Evolutionary conservation across 345 rosid genomes (phyloP), one percentile per base, ranked within the genome.

Genomic region (Eutrema japonicum): DNA sequence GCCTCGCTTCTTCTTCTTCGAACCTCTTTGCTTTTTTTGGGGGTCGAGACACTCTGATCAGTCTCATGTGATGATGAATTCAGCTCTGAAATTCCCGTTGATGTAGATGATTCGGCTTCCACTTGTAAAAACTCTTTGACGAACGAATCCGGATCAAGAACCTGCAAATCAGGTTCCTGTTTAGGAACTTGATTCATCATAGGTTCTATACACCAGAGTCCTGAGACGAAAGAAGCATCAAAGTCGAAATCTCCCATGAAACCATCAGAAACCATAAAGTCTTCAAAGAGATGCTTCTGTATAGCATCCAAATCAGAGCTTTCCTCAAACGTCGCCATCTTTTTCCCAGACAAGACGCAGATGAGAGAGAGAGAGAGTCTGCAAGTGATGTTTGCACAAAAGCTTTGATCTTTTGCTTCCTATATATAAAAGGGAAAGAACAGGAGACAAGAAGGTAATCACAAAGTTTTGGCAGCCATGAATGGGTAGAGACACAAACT

Each of bases 231-330:
- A 55, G 81, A 66, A 70, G 68, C 74, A 64, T 45, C 49, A 42
- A 81, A 81, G 75, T 70, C 81, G 41, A 84, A 72, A 50, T 70
- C 66, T 60, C 60, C 52, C 48, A 83, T 68, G 66, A 83, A 80
- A 51, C 69, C 73, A 50, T 89, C 90, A 3, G 75, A 36, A 18
- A 84, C 77, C 56, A 70, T n/a, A 14, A 85, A 80, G 55, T 90
- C 96, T 30, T 77, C 91, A 2, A 86, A 77, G 22, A 86, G 86
- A 62, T 86, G 79, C 16, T 85, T 82, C 32, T 77, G 78, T 4
- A 88, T 79, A 73, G 79, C 74, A 6, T 90, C 88, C 26, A 88
- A 65, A 22, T 71, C 67, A 11, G 78, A 74, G 14, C 74, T 72
- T 62, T 86, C 89, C 43, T 85, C 81, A 2, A 71, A 16, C 22